These are phyloP conservation scores for Geotrichum histeridarum DNA, from an alignment of 1,139 yeast species.

Conservation along the genomic window DNA sequence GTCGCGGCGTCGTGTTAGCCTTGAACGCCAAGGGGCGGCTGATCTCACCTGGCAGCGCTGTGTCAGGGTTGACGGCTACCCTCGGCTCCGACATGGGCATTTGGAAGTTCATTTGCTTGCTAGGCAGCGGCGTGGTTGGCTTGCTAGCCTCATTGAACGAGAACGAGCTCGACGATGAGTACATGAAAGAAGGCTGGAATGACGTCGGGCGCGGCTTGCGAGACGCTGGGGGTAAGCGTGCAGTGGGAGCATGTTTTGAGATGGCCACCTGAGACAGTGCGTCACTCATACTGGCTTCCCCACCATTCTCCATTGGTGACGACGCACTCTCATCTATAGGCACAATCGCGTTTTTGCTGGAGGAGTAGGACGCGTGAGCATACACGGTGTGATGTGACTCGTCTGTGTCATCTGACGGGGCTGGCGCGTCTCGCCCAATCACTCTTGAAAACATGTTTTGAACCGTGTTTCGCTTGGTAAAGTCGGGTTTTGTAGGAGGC, in stretches of 20 bases:
- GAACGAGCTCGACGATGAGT: slow-evolving; percentile 17
- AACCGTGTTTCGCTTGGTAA: slow-evolving; percentile 30
- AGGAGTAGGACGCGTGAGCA: slow-evolving; percentile 26
- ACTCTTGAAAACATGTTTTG: slow-evolving; percentile 29
- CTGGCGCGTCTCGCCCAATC: slow-evolving; percentile 14
- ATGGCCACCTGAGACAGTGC: slow-evolving; percentile 3
- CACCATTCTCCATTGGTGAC: neutral
- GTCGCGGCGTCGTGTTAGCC: neutral
- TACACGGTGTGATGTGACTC: slow-evolving; percentile 18
- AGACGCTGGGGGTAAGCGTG: slow-evolving; percentile 31
- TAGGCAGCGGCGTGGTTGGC: slow-evolving; percentile 4
- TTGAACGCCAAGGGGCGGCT: slow-evolving; percentile 28
- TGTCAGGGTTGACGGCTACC: slow-evolving; percentile 35
- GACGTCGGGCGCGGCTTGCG: slow-evolving; percentile 40
- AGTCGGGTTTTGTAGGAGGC: slow-evolving; percentile 6
- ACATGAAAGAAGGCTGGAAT: slow-evolving; percentile 32
- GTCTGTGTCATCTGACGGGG: slow-evolving; percentile 12
- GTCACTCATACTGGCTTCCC: slow-evolving; percentile 1
- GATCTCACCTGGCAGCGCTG: slow-evolving; percentile 37
- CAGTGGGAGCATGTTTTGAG: slow-evolving; percentile 12
- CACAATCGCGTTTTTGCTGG: slow-evolving; percentile 15
- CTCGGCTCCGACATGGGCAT: slow-evolving; percentile 35
- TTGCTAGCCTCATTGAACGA: slow-evolving; percentile 16
- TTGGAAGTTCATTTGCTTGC: slow-evolving; percentile 21
- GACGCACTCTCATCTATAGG: slow-evolving; percentile 6